Conservation (phyloP, 257 asterid genomes). For the Solanum raphanifolium region DNA sequence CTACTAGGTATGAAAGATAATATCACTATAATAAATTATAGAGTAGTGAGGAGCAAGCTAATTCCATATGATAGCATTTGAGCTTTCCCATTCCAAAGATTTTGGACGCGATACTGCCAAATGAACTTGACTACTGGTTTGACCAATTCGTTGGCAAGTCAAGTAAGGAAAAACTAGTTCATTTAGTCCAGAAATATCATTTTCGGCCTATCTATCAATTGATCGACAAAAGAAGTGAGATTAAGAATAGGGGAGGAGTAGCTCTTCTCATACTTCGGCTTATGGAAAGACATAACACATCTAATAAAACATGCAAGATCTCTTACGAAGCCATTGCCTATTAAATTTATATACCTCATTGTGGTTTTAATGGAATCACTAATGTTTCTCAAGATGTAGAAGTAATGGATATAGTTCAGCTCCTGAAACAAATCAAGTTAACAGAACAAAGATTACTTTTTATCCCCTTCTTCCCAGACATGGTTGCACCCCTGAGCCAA, state of each 20-base stretch:
- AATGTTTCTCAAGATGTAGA: not conserved
- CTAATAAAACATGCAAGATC: not conserved
- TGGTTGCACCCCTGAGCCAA: conserved; percentile 58
- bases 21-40: not conserved
- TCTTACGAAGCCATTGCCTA: not conserved
- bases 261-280: not conserved
- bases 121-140: not conserved
- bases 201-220: not conserved
- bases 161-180: not conserved
- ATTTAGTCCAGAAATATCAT: not conserved
- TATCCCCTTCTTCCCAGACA: conserved; percentile 94
- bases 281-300: not conserved
- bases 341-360: not conserved
- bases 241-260: not conserved
- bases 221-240: not conserved
- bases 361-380: not conserved
- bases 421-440: not conserved
- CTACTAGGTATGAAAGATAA: not conserved
- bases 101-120: not conserved
- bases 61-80: not conserved
- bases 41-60: not conserved
- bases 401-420: too few relatives aligned
- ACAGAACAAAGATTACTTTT: conserved; percentile 29
- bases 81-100: not conserved
- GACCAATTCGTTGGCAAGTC: not conserved